Evolutionary conservation across 2,329 filamentous ascomycete species (phyloP).

Genomic region (Talaromyces funiculosus): DNA sequence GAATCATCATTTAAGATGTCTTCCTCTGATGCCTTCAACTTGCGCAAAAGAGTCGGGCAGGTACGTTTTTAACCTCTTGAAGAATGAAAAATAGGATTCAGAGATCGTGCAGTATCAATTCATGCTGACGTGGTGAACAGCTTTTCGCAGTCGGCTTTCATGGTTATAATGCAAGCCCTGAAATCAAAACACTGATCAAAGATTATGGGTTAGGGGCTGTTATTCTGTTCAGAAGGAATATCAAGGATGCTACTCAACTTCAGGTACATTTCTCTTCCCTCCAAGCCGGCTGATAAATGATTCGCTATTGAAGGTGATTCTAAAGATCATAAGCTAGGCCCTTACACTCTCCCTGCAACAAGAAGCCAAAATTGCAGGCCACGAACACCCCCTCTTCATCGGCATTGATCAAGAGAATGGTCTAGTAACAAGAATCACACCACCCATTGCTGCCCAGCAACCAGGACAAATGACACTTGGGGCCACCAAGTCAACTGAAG

Average conservation of each 20-base stretch:
- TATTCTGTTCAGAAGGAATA: constrained; percentile 40
- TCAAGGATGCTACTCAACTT: constrained; percentile 36
- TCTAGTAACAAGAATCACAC: constrained; percentile 38
- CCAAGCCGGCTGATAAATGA: too few species aligned
- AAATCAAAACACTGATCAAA: constrained; percentile 40
- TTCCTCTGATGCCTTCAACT: constrained; percentile 4
- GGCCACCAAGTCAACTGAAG: constrained; percentile 33
- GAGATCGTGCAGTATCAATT: not conserved
- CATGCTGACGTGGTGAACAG: constrained; percentile 19
- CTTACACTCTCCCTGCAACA: constrained; percentile 34
- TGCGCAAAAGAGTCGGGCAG: constrained; percentile 32
- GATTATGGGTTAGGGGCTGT: constrained; percentile 39
- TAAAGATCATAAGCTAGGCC: constrained; percentile 21
- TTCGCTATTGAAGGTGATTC: not conserved
- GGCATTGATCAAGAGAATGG: constrained; percentile 45
- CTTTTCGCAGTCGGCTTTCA: constrained; percentile 44
- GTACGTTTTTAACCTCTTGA: constrained; percentile 17
- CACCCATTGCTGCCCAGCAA: constrained; percentile 36
- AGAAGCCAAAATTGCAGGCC: constrained; percentile 34
- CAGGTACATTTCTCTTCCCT: constrained; percentile 19
- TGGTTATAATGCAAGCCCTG: constrained; percentile 32
- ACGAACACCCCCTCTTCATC: constrained; percentile 39
- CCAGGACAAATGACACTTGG: constrained; percentile 43
- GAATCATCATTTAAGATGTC: not conserved
- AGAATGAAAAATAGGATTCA: constrained; percentile 6